Evolutionary conservation across 306 rosid genomes (phyloP).

Genomic region (Senna siamea): DNA sequence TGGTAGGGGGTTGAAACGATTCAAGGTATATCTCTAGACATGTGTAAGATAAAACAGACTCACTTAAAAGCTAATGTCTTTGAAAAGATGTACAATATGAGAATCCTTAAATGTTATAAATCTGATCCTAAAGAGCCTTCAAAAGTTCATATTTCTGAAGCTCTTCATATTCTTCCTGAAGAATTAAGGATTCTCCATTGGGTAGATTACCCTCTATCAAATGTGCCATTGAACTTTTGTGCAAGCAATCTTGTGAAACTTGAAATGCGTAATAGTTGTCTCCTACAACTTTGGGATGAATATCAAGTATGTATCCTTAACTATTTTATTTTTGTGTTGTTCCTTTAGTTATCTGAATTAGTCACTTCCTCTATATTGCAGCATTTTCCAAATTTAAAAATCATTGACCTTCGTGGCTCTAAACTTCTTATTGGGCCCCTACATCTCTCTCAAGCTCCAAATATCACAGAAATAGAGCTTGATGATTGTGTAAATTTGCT

Average conservation of each 20-base stretch:
- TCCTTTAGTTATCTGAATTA: background rate
- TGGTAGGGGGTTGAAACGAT: conserved; percentile 8
- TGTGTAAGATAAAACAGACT: background rate
- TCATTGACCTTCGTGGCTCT: background rate
- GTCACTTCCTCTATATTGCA: background rate
- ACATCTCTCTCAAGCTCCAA: no score
- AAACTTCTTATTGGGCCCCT: background rate
- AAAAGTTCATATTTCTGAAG: background rate
- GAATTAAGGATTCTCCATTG: background rate
- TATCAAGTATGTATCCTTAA: background rate
- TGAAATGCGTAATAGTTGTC: background rate
- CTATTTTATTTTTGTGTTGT: background rate
- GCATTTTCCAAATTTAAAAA: background rate
- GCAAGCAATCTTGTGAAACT: background rate
- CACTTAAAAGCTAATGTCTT: background rate
- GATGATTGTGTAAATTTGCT: no score
- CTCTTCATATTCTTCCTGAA: no score
- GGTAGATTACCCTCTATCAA: background rate
- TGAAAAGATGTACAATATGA: background rate
- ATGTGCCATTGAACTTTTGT: background rate
- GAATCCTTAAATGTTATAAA: background rate
- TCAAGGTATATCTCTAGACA: background rate
- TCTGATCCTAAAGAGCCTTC: background rate
- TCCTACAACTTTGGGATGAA: background rate
- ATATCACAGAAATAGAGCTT: no score